A percentile compares a stretch with the other conserved stretches of the same genome.
These are phyloP conservation scores for Nicotiana tabacum DNA, from an alignment of 257 asterid species.

Conservation along the genomic window DNA sequence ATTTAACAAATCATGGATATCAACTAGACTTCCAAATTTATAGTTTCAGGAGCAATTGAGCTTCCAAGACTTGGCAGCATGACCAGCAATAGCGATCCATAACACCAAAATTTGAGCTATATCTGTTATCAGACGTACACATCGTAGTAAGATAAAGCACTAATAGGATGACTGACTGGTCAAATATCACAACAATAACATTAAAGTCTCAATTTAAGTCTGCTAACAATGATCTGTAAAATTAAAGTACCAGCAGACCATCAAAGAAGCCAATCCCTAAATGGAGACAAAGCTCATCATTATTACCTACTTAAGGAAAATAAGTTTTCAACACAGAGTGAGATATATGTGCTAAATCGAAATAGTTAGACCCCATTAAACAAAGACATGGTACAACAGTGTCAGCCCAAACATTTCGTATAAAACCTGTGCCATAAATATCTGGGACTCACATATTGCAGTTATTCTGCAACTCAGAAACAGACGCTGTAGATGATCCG, in stretches of 20 bases:
- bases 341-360: neutral
- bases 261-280: neutral
- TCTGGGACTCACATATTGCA: slow-evolving; percentile 75
- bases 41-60: neutral
- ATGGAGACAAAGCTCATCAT: neutral
- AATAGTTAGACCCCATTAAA: neutral
- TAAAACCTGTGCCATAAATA: neutral
- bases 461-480: slow-evolving; percentile 81
- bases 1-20: neutral
- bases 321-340: neutral
- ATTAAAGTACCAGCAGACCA: neutral
- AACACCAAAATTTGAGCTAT: neutral
- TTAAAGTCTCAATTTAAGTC: neutral
- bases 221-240: neutral
- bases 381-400: neutral
- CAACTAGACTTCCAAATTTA: neutral
- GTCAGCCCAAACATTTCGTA: neutral
- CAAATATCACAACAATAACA: neutral
- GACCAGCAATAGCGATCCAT: neutral
- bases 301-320: neutral
- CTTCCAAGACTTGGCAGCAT: neutral
- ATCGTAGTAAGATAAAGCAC: neutral
- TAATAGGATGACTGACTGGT: neutral
- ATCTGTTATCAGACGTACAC: neutral
- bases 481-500: slow-evolving; percentile 53